Percentiles rank a stretch among this genome's conserved stretches.
These are phyloP conservation scores for Sarocladium strictum DNA, from an alignment of 2,329 filamentous ascomycete species.

Conservation along the genomic window DNA sequence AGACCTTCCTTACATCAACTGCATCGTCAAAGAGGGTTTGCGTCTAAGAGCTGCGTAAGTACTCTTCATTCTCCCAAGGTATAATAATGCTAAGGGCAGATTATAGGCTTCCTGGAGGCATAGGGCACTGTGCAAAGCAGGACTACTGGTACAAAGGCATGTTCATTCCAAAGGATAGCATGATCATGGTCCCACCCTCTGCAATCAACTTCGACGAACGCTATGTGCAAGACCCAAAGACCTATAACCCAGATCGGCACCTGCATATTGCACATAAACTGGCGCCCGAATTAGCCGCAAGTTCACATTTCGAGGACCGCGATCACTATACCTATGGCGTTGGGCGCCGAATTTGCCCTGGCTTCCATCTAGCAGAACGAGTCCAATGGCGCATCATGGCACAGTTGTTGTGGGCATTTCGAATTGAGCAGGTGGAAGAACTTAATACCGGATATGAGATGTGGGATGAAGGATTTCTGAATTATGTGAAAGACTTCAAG, in stretches of 20 bases:
- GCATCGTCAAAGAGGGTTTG: constrained; percentile 3
- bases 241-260: constrained; percentile 17
- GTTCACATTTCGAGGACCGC: constrained; percentile 17
- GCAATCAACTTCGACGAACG: constrained; percentile 17
- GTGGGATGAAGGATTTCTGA: constrained; percentile 1
- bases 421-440: neutral
- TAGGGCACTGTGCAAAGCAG: neutral
- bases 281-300: constrained; percentile 16
- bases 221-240: constrained; percentile 17
- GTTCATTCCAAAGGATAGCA: neutral
- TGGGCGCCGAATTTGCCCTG: constrained; percentile 41
- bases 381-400: constrained; percentile 6
- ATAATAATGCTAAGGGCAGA: neutral
- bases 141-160: constrained; percentile 7
- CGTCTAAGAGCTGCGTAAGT: constrained; percentile 1
- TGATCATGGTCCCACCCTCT: constrained; percentile 4
- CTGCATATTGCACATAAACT: constrained; percentile 11
- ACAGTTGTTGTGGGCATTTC: constrained; percentile 3
- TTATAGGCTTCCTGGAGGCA: neutral
- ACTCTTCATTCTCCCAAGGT: neutral
- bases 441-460: neutral
- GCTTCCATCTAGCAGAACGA: constrained; percentile 43
- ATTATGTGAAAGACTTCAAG: constrained; percentile 6
- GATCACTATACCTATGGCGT: constrained; percentile 42
- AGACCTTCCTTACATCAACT: constrained; percentile 11